These are phyloP conservation scores for Gloeostereum incarnatum DNA, from an alignment of 768 basidiomycete species.

Conservation along the genomic window DNA sequence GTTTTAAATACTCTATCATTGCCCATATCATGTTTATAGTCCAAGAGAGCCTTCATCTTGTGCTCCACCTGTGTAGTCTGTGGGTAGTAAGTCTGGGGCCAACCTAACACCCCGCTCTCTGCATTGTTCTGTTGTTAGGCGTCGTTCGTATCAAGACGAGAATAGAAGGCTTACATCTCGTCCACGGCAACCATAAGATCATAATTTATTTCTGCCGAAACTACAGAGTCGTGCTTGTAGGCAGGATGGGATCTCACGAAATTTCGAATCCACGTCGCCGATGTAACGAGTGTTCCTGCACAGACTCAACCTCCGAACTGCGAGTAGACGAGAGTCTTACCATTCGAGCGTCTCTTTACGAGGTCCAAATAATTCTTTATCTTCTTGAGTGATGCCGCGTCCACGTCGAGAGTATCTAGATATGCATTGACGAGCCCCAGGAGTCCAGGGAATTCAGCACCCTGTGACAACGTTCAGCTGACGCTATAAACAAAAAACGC, in stretches of 20 bases:
- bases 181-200: conserved; percentile 87
- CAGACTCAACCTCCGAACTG: conserved; percentile 1
- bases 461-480: conserved; percentile 25
- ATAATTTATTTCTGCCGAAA: conserved; percentile 87
- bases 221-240: conserved; percentile 92
- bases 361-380: conserved; percentile 77
- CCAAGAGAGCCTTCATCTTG: conserved; percentile 37
- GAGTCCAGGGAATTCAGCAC: conserved; percentile 65
- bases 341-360: conserved; percentile 69
- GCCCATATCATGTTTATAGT: no score
- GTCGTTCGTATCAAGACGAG: no score
- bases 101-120: conserved; percentile 63
- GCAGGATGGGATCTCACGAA: conserved; percentile 86
- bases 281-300: conserved; percentile 70
- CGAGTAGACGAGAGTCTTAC: conserved; percentile 28
- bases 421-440: conserved; percentile 77
- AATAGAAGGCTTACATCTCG: conserved; percentile 62
- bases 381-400: conserved; percentile 43
- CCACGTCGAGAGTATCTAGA: conserved; percentile 77
- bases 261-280: conserved; percentile 88
- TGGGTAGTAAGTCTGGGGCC: conserved; percentile 56
- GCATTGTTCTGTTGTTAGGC: no score
- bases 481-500: conserved; percentile 2
- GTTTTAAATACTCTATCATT: no score
- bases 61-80: conserved; percentile 40